Base-by-base conservation (phyloP, 2,329 filamentous ascomycete species). In the Trichocomaceae sp. region DNA sequence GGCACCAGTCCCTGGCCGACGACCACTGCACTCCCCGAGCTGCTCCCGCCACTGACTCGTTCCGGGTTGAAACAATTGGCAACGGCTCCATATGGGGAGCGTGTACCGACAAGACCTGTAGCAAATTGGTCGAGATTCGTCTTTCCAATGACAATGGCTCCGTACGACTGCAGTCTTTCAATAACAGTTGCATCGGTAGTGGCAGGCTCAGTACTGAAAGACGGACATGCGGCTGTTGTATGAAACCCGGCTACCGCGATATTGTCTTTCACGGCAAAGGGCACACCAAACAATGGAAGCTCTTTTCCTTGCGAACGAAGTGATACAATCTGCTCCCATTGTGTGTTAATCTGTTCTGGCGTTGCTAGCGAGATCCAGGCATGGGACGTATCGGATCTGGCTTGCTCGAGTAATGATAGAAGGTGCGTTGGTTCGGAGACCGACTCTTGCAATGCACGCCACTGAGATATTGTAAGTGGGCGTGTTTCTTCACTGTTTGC, bases 61-160 rank as follows among this genome's bases (percentile, higher is more conserved):
- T 74, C 66, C 35, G 69, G 67, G 60, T 75, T 66, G 63, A 73
- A 82, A 0, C 81, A 71, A 51, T 79, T 82, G 19, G 77, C 72
- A 0, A 80, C 77, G 19, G 74, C 77, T 2, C 81, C 82, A 58
- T 79, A 83, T n/a, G 0, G 81, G 79, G 79, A 82, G 20, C 81
- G 76, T 47, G 77, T 80, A 15, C 82, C 83, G 13, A 77, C 79
- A 2, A 85, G 71, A 0, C 83, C 83, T 0, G 82, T 84, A 1
- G 82, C 82, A 3, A 85, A 72, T 64, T 85, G 82, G 62, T 85
- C 83, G 52, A 85, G 74, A 60, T 79, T 80, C 8, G 74, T 73
- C 62, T 84, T 84, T 33, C 82, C 82, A 39, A 84, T 71, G 54
- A 80, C 77, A 2, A 84, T 62, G 0, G 74, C 82, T 5, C 81